phyloP scores from a whole-genome alignment of 164 flowering plant genomes.

The Annona cherimola region DNA sequence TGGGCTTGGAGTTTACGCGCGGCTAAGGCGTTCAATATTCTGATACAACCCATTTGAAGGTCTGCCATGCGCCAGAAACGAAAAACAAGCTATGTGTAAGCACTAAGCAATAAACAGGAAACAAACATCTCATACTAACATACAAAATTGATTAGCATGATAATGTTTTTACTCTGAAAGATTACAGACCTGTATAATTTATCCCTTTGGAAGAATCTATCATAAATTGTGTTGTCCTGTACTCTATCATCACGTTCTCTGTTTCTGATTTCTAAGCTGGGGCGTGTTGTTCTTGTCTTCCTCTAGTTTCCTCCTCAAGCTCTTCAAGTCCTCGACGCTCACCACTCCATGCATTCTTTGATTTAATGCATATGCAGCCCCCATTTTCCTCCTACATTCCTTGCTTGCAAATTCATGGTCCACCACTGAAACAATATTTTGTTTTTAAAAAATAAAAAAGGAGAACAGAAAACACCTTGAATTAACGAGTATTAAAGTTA shows the following conservation, averaged over 20 bases:
- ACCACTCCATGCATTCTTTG: constrained; percentile 40
- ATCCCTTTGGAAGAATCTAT: constrained; percentile 5
- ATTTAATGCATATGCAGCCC: constrained; percentile 76
- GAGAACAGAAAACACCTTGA: background rate
- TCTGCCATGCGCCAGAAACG: no score
- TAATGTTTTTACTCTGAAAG: background rate
- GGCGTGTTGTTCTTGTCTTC: constrained; percentile 30
- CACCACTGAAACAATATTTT: constrained; percentile 50
- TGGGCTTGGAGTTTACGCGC: no score
- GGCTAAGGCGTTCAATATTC: no score
- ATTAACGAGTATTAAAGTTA: background rate
- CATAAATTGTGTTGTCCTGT: no score
- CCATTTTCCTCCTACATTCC: constrained; percentile 69
- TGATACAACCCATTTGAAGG: no score
- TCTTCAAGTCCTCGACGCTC: constrained; percentile 49
- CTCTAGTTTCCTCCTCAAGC: constrained; percentile 51
- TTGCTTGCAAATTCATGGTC: constrained; percentile 77
- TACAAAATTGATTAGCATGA: background rate
- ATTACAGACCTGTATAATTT: background rate
- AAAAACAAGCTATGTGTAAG: no score
- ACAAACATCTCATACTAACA: background rate
- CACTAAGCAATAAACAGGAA: background rate
- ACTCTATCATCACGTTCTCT: constrained; percentile 10
- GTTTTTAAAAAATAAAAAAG: no score
- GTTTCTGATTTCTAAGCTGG: constrained; percentile 35